These are phyloP conservation scores for Prunus armeniaca DNA, from an alignment of 306 rosid species.

Conservation along the genomic window DNA sequence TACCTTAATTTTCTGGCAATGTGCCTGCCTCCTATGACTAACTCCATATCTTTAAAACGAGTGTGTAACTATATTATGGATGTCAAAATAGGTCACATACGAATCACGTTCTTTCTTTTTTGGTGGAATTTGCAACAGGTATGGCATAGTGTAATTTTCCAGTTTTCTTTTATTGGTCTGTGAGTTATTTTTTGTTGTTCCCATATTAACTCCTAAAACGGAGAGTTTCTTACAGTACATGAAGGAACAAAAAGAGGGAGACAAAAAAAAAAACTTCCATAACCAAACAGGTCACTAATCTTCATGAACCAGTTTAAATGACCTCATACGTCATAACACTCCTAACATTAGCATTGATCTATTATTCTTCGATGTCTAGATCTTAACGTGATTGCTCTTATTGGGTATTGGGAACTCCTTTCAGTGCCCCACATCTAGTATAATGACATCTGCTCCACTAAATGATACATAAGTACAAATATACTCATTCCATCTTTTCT, in stretches of 20 bases:
- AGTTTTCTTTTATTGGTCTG: neutral
- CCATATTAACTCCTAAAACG: neutral
- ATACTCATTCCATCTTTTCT: too few relatives aligned
- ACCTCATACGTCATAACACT: neutral
- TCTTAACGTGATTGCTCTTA: too few relatives aligned
- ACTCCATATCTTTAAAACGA: neutral
- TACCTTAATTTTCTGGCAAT: neutral
- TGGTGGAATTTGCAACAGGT: neutral
- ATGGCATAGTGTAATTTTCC: neutral
- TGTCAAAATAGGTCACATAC: neutral
- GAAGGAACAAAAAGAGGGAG: too few relatives aligned
- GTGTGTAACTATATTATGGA: neutral
- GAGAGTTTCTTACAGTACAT: too few relatives aligned
- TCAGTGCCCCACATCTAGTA: too few relatives aligned
- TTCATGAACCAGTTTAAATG: neutral
- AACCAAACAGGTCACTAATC: too few relatives aligned
- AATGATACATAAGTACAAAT: too few relatives aligned
- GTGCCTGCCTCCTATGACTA: neutral
- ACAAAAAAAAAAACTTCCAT: too few relatives aligned
- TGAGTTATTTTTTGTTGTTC: neutral
- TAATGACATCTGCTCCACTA: too few relatives aligned
- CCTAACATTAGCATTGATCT: neutral
- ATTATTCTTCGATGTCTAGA: too few relatives aligned
- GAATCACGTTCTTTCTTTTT: neutral
- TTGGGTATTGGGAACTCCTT: too few relatives aligned